These are phyloP conservation scores for Actinomortierella wolfii DNA, from an alignment of 371 early-diverging fungal genomes.

Conservation along the genomic window DNA sequence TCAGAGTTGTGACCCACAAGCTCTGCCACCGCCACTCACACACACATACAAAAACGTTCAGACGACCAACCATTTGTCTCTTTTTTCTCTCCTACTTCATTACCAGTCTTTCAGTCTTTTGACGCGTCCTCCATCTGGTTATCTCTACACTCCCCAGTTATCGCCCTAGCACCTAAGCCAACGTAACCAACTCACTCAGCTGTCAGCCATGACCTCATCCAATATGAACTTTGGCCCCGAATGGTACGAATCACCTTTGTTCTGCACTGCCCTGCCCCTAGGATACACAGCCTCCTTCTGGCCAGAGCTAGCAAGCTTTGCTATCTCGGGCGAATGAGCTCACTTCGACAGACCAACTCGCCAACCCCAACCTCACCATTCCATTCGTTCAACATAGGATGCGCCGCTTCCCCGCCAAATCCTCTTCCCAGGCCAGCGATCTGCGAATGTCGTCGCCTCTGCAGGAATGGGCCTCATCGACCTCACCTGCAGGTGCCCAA, in stretches of 20 bases:
- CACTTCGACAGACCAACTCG: neutral
- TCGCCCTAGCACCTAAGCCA: no score
- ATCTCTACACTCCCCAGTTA: no score
- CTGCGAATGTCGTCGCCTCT: constrained; percentile 21
- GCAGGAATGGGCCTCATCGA: constrained; percentile 27
- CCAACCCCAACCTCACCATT: neutral
- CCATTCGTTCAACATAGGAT: constrained; percentile 31
- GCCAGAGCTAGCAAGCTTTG: neutral
- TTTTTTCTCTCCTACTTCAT: constrained; percentile 3
- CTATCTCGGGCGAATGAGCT: constrained; percentile 1
- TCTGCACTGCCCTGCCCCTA: neutral
- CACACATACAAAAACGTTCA: neutral
- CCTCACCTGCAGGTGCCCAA: constrained; percentile 12
- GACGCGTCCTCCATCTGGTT: neutral
- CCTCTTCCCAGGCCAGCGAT: constrained; percentile 29
- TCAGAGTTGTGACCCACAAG: no score
- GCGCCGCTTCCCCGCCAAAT: constrained; percentile 49
- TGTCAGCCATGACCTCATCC: constrained; percentile 41
- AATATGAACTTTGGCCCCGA: constrained; percentile 89
- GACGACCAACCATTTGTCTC: constrained; percentile 5
- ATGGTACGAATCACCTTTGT: constrained; percentile 60
- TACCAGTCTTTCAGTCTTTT: neutral
- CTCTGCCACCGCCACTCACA: neutral
- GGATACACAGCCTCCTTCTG: neutral
- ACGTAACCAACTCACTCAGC: constrained; percentile 4